These are phyloP conservation scores for Luvunga scandens DNA, from an alignment of 345 rosid species.

Conservation along the genomic window DNA sequence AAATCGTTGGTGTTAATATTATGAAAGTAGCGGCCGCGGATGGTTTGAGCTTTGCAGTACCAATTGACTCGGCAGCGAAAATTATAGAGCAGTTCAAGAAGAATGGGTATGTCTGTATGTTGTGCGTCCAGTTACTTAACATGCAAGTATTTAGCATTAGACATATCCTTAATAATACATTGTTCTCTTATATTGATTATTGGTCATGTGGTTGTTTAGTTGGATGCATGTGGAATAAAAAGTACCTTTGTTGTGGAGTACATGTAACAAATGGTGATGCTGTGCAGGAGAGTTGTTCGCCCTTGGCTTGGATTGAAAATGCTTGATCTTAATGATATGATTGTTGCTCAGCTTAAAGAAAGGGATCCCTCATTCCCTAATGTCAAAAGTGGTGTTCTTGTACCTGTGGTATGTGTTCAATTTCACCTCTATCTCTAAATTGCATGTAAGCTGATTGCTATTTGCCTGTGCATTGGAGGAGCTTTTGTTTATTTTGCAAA, in stretches of 20 bases:
- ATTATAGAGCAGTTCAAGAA: constrained; percentile 79
- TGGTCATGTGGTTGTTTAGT: too few relatives aligned
- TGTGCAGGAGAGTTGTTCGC: constrained; percentile 82
- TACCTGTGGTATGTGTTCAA: constrained; percentile 52
- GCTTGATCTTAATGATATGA: constrained; percentile 87
- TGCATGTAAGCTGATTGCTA: neutral
- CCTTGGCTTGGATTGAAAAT: constrained; percentile 96
- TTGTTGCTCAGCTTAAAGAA: constrained; percentile 77
- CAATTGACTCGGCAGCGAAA: constrained; percentile 73
- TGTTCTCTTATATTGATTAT: neutral
- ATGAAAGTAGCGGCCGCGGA: constrained; percentile 83
- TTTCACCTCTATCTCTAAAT: neutral
- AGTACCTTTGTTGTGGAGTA: neutral
- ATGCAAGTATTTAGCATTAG: neutral
- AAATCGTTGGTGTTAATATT: constrained; percentile 81
- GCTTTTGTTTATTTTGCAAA: too few relatives aligned
- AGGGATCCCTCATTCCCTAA: constrained; percentile 67
- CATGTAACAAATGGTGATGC: neutral
- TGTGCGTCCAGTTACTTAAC: neutral
- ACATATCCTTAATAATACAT: neutral
- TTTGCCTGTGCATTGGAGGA: too few relatives aligned
- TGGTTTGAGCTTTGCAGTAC: constrained; percentile 78
- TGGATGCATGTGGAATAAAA: too few relatives aligned
- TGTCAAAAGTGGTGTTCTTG: constrained; percentile 69
- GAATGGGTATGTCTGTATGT: constrained; percentile 53